Evolutionary conservation across 345 rosid species (phyloP), one percentile per base, ranked within the genome.

Genomic region (Crucihimalaya himalaica): DNA sequence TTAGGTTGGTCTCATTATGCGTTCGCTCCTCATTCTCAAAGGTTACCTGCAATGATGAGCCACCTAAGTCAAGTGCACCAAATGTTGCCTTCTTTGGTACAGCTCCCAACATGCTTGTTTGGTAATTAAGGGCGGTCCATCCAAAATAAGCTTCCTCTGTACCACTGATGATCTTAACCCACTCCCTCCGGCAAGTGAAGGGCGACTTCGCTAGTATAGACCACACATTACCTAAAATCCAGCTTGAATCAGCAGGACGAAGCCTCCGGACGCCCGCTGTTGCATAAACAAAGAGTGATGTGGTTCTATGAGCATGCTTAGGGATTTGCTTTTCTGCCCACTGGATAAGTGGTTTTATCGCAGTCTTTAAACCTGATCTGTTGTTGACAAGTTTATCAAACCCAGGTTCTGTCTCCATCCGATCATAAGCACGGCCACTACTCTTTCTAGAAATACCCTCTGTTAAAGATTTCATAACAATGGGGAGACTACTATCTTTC

Each of bases 391-490:
- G 85, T 78, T 86, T 86, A 73, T 89, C 94, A 50, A 95, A 80
- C 34, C 99, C 99, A 18, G 99, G 99, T 67, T 95, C 99, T 11
- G 99, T 92, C 79, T 95, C 99, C 97, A 92, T 90, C 66, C 99
- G 81, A 73, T 95, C 96, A 79, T 95, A 95, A 31, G 98, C 98
- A 68, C 96, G 96, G 29, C 99, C 99, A 55, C 81, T 81, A 8
- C 88, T 75, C 81, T 85, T 92, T 80, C 89, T 83, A 57, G 89
- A 85, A 11, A 80, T 71, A 73, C 96, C 96, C 73, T 87, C 96
- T 14, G 88, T 83, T 21, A 88, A 79, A 52, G 96, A 84, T 52
- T 80, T 86, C 80, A 95, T 51, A 59, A 79, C 82, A 63, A 95
- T 81, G 21, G 99, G 96, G 23, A 95, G 86, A 67, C 81, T 80